Conservation (phyloP, 306 rosid species). For the Astragalus membranaceus region DNA sequence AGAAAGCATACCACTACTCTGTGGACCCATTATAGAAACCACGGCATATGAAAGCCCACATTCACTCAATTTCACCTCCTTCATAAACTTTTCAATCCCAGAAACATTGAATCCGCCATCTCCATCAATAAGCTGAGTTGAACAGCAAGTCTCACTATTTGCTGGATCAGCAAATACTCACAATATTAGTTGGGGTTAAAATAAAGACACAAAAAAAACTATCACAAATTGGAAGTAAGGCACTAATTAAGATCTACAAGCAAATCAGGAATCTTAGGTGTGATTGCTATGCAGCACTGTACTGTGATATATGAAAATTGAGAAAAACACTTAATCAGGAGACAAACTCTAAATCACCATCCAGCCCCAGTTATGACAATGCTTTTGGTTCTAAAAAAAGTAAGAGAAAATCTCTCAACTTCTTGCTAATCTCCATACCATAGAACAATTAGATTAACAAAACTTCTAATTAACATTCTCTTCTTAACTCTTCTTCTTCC, state of each 20-base stretch:
- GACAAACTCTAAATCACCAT: not conserved
- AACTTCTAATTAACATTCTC: not conserved
- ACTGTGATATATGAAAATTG: not conserved
- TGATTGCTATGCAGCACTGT: constrained; percentile 2
- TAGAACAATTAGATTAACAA: not conserved
- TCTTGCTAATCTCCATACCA: not conserved
- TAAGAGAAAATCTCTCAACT: not conserved
- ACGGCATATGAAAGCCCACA: constrained; percentile 97
- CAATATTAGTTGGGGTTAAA: constrained; percentile 8
- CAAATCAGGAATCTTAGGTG: not conserved
- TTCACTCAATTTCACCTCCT: constrained; percentile 75
- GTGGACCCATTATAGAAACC: constrained; percentile 98
- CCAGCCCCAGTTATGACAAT: not conserved
- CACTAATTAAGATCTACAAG: not conserved
- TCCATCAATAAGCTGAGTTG: constrained; percentile 95
- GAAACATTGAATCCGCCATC: constrained; percentile 69
- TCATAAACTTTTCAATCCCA: constrained; percentile 68
- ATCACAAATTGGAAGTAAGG: not conserved
- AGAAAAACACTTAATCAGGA: not conserved
- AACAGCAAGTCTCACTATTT: constrained; percentile 38
- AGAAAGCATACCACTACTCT: constrained; percentile 86
- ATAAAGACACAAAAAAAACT: not conserved
- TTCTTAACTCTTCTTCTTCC: not conserved
- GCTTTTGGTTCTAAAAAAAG: not conserved
- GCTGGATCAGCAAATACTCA: constrained; percentile 34